Evolutionary conservation across 768 basidiomycete genomes (phyloP).

Genomic region (Tremella fuciformis): DNA sequence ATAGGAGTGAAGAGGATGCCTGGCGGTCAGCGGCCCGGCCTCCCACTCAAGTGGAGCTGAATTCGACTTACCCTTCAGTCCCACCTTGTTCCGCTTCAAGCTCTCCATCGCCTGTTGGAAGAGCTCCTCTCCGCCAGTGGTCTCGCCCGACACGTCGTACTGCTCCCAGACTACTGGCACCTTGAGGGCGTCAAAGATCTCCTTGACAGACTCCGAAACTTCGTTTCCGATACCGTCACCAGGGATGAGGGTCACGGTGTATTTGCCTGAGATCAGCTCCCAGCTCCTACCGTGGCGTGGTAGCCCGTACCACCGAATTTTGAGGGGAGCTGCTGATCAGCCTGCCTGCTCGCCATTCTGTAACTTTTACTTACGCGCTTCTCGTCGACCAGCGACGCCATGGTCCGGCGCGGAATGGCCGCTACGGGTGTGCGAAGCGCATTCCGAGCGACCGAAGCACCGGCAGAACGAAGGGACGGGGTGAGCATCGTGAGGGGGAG

Average conservation of each 20-base stretch:
- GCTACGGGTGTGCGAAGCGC: constrained; percentile 1
- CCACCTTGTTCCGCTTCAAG: constrained; percentile 93
- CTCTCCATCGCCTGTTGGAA: constrained; percentile 99
- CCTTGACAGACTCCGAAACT: constrained; percentile 97
- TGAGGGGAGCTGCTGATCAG: constrained; percentile 39
- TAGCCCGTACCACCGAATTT: constrained; percentile 47
- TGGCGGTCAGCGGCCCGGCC: constrained; percentile 45
- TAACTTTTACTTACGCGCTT: constrained; percentile 27
- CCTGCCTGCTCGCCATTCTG: constrained; percentile 7
- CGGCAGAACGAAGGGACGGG: constrained; percentile 24
- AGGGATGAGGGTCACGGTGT: constrained; percentile 83
- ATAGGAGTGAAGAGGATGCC: constrained; percentile 99
- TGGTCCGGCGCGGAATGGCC: constrained; percentile 24
- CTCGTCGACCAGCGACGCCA: constrained; percentile 38
- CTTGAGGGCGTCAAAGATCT: constrained; percentile 95
- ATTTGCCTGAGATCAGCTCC: constrained; percentile 35
- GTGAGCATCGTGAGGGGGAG: constrained; percentile 28
- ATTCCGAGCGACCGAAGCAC: constrained; percentile 14
- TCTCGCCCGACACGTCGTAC: constrained; percentile 95
- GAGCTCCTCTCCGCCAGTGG: constrained; percentile 85
- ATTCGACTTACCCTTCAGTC: constrained; percentile 76
- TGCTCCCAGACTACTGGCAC: constrained; percentile 99
- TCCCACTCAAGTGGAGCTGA: constrained; percentile 1
- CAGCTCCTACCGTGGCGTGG: background rate
- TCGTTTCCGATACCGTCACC: constrained; percentile 97